phyloP scores from a whole-genome alignment of 2,329 filamentous ascomycete genomes.

The Geosmithia flava region DNA sequence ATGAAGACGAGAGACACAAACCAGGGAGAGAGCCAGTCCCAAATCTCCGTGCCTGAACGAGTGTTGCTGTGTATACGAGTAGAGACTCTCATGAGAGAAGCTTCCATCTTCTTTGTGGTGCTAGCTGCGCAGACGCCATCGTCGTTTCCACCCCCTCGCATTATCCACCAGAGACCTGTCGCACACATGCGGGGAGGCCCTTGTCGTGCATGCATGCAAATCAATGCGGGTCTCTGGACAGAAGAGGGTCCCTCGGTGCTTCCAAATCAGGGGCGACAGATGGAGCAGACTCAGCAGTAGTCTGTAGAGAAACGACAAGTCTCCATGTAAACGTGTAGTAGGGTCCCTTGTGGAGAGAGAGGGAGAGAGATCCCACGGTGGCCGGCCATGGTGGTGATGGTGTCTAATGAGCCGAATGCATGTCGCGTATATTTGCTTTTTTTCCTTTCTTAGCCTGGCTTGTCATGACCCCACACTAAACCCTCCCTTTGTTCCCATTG shows the following conservation, averaged over 20 bases:
- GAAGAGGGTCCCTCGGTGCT: not conserved
- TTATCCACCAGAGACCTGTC: not conserved
- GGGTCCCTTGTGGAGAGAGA: not conserved
- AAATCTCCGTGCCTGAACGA: too few species aligned
- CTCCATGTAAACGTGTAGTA: not conserved
- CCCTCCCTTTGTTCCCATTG: not conserved
- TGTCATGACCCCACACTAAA: not conserved
- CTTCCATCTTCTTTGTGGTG: too few species aligned
- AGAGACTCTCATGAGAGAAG: too few species aligned
- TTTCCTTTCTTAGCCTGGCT: not conserved
- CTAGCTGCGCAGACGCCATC: too few species aligned
- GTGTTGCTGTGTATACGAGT: too few species aligned
- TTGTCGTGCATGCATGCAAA: not conserved
- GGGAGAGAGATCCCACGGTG: not conserved
- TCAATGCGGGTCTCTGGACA: not conserved
- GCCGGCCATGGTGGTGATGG: not conserved
- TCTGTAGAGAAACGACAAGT: not conserved
- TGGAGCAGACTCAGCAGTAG: too few species aligned
- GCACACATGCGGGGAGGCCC: not conserved
- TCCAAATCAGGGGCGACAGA: not conserved
- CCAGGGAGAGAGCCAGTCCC: not conserved
- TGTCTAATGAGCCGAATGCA: not conserved
- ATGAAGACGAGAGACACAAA: not conserved
- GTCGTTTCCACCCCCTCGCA: not conserved
- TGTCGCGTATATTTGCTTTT: not conserved